Evolutionary conservation across 306 rosid species (phyloP), one percentile per base, ranked within the genome.

Genomic region (Rubus parviflorus): DNA sequence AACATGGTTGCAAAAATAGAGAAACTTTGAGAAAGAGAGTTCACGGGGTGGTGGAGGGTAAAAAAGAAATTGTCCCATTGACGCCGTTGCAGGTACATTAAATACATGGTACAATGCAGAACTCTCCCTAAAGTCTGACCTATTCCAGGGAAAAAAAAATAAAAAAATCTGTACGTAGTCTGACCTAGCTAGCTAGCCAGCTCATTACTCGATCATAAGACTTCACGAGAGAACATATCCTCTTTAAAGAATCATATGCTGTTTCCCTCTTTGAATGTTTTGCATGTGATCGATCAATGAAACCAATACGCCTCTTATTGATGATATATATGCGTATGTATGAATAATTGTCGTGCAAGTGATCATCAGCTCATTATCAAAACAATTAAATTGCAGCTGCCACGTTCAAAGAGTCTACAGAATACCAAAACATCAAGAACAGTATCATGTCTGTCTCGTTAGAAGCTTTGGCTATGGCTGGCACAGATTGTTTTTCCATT

Each of bases 401-500:
- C 62, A 56, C 25, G 8, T 20, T 9, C 5, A 20, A 56, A 56
- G 62, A 56, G 13, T 56, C 61, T n/a, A 56, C 35, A n/a, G 23
- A 56, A 7, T 8, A 20, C 30, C 62, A 20, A 20, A 56, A 56
- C 62, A 56, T 13, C 62, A 7, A 56, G 35, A 20, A 8, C 0
- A 19, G 0, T 56, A 19, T 7, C 62, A 56, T 56, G 62, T 56
- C 62, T 56, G 35, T 56, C 62, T 56, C 62, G n/a, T 56, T 56
- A 7, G 62, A 56, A 20, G 57, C 57, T 52, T 52, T 52, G 57
- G 57, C 57, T 15, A 64, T 64, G 69, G 69, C 69, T 16, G 47
- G 69, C 1, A 4, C 23, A 64, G 25, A 64, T 8, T 14, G n/a
- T 8, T 10, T 7, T 64, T 64, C 47, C 8, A 6, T 6, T 40